phyloP scores from a whole-genome alignment of 176 grass and related monocot genomes.

The Oryza glaberrima region DNA sequence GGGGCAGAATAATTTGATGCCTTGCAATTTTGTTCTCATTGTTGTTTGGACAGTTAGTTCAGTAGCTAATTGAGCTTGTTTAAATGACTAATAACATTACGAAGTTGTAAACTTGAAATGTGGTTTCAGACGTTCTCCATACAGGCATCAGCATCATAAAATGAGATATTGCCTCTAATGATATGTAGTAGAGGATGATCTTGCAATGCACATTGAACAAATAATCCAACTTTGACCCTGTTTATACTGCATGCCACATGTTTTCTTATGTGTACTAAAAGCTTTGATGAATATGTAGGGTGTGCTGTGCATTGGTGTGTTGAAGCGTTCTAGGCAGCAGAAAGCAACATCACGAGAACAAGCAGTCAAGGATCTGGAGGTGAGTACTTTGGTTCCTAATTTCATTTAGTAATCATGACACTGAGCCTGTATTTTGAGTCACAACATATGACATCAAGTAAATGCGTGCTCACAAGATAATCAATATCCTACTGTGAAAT shows the following conservation, averaged over 20 bases:
- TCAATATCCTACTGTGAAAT: background rate
- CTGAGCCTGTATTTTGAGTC: background rate
- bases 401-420: background rate
- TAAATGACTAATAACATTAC: background rate
- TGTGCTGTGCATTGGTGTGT: conserved; percentile 76
- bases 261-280: conserved; percentile 19
- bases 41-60: conserved; percentile 16
- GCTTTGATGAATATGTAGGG: conserved; percentile 61
- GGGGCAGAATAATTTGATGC: background rate
- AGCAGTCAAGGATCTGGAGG: conserved; percentile 82
- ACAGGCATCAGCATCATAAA: background rate
- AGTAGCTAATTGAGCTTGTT: background rate
- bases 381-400: conserved; percentile 39
- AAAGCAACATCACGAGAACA: conserved; percentile 76
- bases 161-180: conserved; percentile 4
- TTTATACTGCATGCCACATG: conserved; percentile 19
- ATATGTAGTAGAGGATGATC: background rate
- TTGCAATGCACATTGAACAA: background rate
- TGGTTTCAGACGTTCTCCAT: background rate
- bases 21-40: background rate
- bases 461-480: background rate
- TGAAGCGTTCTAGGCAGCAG: conserved; percentile 73
- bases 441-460: conserved; percentile 7
- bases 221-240: background rate
- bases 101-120: conserved; percentile 22